phyloP scores from a whole-genome alignment of 2,329 filamentous ascomycete genomes.

The Alternaria solani region DNA sequence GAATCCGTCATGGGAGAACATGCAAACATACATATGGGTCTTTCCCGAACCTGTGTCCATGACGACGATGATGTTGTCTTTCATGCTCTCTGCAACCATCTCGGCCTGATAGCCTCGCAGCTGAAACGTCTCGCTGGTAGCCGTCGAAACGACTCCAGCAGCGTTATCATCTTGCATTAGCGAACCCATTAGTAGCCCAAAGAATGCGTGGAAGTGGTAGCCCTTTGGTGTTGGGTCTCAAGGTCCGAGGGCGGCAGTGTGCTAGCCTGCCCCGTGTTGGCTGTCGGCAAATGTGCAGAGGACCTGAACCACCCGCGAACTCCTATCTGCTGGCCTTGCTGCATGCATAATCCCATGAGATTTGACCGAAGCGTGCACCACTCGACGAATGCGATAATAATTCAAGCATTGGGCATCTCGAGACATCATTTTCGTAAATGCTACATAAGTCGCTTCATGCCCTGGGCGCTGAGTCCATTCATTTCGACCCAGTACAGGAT shows the following conservation, averaged over 20 bases:
- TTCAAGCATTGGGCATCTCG: constrained; percentile 3
- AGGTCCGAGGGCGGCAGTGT: neutral
- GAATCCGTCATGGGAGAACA: neutral
- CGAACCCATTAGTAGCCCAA: constrained; percentile 1
- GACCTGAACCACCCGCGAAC: neutral
- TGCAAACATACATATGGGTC: constrained; percentile 51
- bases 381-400: neutral
- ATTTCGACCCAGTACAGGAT: neutral
- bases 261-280: constrained; percentile 8
- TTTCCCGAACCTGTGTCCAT: constrained; percentile 62
- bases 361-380: neutral
- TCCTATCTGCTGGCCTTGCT: neutral
- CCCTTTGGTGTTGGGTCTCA: neutral
- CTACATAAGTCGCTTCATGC: constrained; percentile 30
- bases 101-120: constrained; percentile 59
- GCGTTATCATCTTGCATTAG: constrained; percentile 12
- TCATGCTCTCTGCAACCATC: constrained; percentile 57
- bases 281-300: neutral
- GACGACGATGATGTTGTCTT: constrained; percentile 57
- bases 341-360: neutral
- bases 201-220: neutral
- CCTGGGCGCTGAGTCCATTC: constrained; percentile 10
- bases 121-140: constrained; percentile 28
- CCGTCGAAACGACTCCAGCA: constrained; percentile 1
- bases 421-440: constrained; percentile 37